These are phyloP conservation scores for Metschnikowia sp. DNA, from an alignment of 805 yeast species.

Conservation along the genomic window DNA sequence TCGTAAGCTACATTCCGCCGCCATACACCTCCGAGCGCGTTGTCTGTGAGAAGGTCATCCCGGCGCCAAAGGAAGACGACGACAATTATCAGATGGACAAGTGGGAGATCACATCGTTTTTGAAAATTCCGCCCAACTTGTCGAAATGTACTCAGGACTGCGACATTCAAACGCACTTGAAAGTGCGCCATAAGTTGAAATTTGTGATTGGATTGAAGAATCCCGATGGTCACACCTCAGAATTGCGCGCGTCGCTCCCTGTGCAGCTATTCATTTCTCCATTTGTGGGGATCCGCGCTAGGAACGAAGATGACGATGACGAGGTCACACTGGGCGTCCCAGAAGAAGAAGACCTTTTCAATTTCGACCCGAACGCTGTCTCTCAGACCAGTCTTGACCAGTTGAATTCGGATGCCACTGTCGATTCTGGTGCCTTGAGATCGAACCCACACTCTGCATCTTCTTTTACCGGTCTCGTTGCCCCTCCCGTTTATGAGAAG, in stretches of 20 bases:
- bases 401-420: constrained; percentile 9
- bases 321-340: constrained; percentile 13
- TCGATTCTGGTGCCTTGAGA: constrained; percentile 8
- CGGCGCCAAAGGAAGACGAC: constrained; percentile 41
- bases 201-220: constrained; percentile 75
- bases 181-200: constrained; percentile 85
- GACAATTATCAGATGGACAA: constrained; percentile 44
- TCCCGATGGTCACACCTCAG: constrained; percentile 91
- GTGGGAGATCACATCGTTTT: constrained; percentile 68
- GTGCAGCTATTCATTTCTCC: constrained; percentile 74
- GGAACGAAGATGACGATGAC: constrained; percentile 24
- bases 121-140: constrained; percentile 70
- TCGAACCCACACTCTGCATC: constrained; percentile 30
- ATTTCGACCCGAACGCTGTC: constrained; percentile 5
- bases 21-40: constrained; percentile 60
- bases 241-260: constrained; percentile 87
- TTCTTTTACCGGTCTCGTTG: constrained; percentile 47
- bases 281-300: constrained; percentile 67
- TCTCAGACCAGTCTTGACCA: constrained; percentile 10
- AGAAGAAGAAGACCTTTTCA: constrained; percentile 32
- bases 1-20: constrained; percentile 54
- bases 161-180: constrained; percentile 61
- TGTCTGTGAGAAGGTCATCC: constrained; percentile 46
- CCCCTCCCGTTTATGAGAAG: constrained; percentile 83
- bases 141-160: constrained; percentile 85